These are phyloP conservation scores for Guadua angustifolia DNA, from an alignment of 176 grass and related monocot species.

Conservation along the genomic window DNA sequence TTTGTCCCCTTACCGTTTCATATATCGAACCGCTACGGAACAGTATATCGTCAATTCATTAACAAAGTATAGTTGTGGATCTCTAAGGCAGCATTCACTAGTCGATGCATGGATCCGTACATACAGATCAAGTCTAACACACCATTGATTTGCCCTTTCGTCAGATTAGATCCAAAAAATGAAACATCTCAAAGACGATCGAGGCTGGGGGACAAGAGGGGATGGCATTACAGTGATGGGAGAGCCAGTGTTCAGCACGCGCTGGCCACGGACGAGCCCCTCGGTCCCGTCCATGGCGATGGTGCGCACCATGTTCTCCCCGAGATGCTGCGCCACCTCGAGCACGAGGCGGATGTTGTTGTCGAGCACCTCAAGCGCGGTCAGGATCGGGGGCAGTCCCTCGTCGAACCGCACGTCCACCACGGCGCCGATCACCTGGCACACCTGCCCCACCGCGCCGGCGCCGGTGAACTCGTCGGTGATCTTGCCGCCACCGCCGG, in stretches of 20 bases:
- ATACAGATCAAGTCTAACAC: constrained; percentile 28
- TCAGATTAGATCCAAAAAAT: constrained; percentile 38
- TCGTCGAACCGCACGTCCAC: constrained; percentile 86
- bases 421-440: constrained; percentile 79
- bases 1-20: neutral
- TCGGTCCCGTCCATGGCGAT: constrained; percentile 95
- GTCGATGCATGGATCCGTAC: constrained; percentile 7
- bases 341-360: constrained; percentile 87
- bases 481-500: constrained; percentile 53
- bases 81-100: neutral
- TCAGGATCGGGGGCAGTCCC: constrained; percentile 82
- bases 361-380: constrained; percentile 89
- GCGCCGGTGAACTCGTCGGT: constrained; percentile 83
- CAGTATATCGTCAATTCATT: neutral
- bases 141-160: neutral
- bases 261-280: constrained; percentile 83
- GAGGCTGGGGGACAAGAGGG: neutral
- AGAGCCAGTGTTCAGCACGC: constrained; percentile 88
- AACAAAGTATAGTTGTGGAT: constrained; percentile 3
- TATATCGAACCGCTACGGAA: neutral
- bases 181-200: constrained; percentile 2
- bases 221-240: constrained; percentile 73
- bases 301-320: constrained; percentile 92
- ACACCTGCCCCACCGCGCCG: constrained; percentile 64
- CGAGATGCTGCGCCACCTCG: constrained; percentile 95